Evolutionary conservation across 1,284 basidiomycete species (phyloP).

Genomic region (Paramarasmius palmivorus): DNA sequence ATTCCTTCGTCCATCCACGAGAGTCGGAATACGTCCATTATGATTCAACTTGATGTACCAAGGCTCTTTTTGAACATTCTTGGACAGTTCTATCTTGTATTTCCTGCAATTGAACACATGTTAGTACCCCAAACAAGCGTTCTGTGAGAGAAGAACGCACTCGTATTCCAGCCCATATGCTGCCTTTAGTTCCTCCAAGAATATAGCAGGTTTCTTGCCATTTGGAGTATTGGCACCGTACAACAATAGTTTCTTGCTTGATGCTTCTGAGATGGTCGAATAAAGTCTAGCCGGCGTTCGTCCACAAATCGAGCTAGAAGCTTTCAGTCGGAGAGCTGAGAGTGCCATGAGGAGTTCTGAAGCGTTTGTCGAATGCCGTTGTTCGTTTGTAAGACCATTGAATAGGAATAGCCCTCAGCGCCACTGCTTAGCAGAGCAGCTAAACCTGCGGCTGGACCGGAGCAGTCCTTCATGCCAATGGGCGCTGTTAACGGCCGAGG

Average conservation of each 20-base stretch:
- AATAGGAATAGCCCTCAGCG: no score
- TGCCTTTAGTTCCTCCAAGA: conserved; percentile 71
- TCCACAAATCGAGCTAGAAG: neutral
- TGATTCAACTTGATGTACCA: conserved; percentile 70
- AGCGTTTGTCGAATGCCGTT: no score
- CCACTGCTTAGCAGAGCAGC: no score
- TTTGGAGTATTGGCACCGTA: conserved; percentile 34
- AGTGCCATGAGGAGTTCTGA: no score
- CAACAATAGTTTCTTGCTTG: conserved; percentile 9
- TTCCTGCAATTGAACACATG: conserved; percentile 1
- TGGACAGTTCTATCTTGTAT: conserved; percentile 47
- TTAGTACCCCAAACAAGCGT: neutral
- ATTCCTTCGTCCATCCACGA: conserved; percentile 50
- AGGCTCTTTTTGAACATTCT: conserved; percentile 47
- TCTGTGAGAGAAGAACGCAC: conserved; percentile 29
- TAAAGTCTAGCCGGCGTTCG: neutral
- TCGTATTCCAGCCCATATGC: conserved; percentile 65
- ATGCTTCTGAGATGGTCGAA: conserved; percentile 22
- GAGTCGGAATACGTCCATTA: conserved; percentile 64
- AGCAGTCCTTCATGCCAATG: no score
- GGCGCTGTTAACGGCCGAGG: no score
- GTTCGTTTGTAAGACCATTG: no score
- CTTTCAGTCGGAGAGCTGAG: no score
- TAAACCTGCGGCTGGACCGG: no score
- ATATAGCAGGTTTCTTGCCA: conserved; percentile 61